These are phyloP conservation scores for Xylariales sp. DNA, from an alignment of 2,329 filamentous ascomycete genomes.

Conservation along the genomic window DNA sequence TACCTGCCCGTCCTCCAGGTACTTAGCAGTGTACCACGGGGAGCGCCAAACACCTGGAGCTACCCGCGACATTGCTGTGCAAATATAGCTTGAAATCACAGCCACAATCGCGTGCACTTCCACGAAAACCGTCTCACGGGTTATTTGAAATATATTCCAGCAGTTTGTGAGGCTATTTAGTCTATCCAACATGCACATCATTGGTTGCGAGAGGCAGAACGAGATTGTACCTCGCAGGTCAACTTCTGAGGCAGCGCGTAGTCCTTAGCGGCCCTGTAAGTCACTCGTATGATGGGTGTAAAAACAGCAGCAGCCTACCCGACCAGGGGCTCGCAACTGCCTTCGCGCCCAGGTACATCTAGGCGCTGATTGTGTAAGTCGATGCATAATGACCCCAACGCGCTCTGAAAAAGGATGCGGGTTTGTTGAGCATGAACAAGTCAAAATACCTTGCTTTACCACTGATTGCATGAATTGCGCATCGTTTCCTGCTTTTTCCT, in stretches of 20 bases:
- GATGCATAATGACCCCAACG: neutral
- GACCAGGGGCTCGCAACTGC: constrained; percentile 9
- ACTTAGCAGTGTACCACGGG: neutral
- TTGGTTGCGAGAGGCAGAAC: too few relatives aligned
- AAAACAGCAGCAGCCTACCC: constrained; percentile 10
- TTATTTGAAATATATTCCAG: too few relatives aligned
- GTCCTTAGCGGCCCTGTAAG: neutral
- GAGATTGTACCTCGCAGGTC: too few relatives aligned
- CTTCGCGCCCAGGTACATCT: constrained; percentile 3
- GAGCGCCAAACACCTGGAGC: too few relatives aligned
- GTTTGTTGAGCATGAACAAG: neutral
- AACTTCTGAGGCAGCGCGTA: too few relatives aligned
- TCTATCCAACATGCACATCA: too few relatives aligned
- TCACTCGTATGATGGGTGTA: constrained; percentile 3
- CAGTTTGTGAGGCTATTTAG: too few relatives aligned
- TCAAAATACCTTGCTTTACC: neutral
- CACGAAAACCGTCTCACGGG: too few relatives aligned
- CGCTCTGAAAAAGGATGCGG: neutral
- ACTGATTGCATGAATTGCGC: neutral
- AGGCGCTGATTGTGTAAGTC: neutral
- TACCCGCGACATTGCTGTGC: too few relatives aligned
- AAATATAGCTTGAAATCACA: too few relatives aligned
- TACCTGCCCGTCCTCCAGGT: neutral
- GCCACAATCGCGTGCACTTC: too few relatives aligned
- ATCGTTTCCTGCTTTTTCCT: neutral